These are phyloP conservation scores for Epichloe coenophiala DNA, from an alignment of 2,329 filamentous ascomycete species.

Conservation along the genomic window DNA sequence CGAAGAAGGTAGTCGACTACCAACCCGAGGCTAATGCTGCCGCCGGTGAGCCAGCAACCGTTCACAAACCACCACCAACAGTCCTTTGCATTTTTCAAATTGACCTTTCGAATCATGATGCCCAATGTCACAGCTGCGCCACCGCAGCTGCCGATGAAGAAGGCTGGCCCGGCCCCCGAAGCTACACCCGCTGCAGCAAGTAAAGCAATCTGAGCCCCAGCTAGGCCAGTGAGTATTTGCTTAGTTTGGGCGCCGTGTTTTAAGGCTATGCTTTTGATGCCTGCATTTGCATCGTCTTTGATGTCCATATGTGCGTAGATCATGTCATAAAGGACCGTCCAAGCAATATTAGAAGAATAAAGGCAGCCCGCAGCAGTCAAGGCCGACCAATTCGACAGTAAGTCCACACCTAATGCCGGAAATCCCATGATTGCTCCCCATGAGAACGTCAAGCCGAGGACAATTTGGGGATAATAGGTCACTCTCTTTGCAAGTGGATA, in stretches of 20 bases:
- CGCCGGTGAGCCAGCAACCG: slow-evolving; percentile 55
- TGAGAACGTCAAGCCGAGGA: slow-evolving; percentile 73
- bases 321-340: slow-evolving; percentile 86
- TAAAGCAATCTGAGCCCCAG: slow-evolving; percentile 53
- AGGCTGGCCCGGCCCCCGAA: slow-evolving; percentile 53
- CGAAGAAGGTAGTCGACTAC: slow-evolving; percentile 44
- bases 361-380: slow-evolving; percentile 53
- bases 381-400: slow-evolving; percentile 51
- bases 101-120: slow-evolving; percentile 54
- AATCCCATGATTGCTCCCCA: slow-evolving; percentile 87
- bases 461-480: slow-evolving; percentile 75
- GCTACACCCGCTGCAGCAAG: slow-evolving; percentile 57
- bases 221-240: slow-evolving; percentile 56
- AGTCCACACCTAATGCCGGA: slow-evolving; percentile 64
- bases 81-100: slow-evolving; percentile 52
- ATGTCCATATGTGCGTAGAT: slow-evolving; percentile 91
- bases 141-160: slow-evolving; percentile 54
- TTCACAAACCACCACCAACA: slow-evolving; percentile 72
- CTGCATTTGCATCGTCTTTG: slow-evolving; percentile 70
- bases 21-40: slow-evolving; percentile 45
- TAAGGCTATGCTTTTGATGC: slow-evolving; percentile 78
- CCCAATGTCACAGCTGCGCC: slow-evolving; percentile 47
- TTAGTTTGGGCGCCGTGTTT: slow-evolving; percentile 70
- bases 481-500: slow-evolving; percentile 80
- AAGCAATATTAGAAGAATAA: slow-evolving; percentile 68